Conservation (phyloP, 352 stramenopile genomes). For the Globisporangium sylvaticum region DNA sequence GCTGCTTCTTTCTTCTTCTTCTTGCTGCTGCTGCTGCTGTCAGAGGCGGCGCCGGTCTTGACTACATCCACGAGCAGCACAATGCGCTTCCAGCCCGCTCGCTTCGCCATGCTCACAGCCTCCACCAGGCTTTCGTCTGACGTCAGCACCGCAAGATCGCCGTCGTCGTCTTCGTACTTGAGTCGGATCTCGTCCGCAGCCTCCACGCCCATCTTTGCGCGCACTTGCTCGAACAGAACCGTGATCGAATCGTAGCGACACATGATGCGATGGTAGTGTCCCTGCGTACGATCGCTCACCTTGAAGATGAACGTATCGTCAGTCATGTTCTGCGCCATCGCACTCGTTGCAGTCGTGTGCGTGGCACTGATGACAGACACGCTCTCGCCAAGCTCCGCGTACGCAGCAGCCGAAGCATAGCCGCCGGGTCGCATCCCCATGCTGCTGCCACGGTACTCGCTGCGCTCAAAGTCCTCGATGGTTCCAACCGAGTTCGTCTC, state of each 20-base stretch:
- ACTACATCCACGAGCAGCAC: slow-evolving; percentile 80
- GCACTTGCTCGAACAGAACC: slow-evolving; percentile 73
- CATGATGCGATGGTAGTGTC: slow-evolving; percentile 85
- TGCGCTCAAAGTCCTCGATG: slow-evolving; percentile 88
- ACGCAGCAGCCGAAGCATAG: slow-evolving; percentile 59
- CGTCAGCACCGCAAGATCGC: slow-evolving; percentile 78
- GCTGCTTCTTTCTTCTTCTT: slow-evolving; percentile 15
- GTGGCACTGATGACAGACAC: slow-evolving; percentile 82
- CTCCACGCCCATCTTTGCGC: slow-evolving; percentile 71
- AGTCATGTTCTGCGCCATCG: slow-evolving; percentile 57
- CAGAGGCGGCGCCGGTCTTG: slow-evolving; percentile 25
- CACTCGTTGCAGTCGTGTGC: slow-evolving; percentile 71
- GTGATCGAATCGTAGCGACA: slow-evolving; percentile 70
- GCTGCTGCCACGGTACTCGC: slow-evolving; percentile 52
- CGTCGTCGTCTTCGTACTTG: slow-evolving; percentile 89
- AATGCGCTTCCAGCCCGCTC: slow-evolving; percentile 81
- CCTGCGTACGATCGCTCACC: slow-evolving; percentile 73
- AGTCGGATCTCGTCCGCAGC: slow-evolving; percentile 60
- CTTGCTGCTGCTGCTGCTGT: not conserved
- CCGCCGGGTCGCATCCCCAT: slow-evolving; percentile 28
- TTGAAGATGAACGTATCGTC: slow-evolving; percentile 88
- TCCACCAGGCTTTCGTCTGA: slow-evolving; percentile 84
- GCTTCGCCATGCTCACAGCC: slow-evolving; percentile 83
- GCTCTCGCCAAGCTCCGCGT: slow-evolving; percentile 81
- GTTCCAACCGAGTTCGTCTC: slow-evolving; percentile 80